Percentiles rank a stretch among this genome's conserved stretches.
These are phyloP conservation scores for Plantago coronopus DNA, from an alignment of 305 asterid genomes.

Conservation along the genomic window DNA sequence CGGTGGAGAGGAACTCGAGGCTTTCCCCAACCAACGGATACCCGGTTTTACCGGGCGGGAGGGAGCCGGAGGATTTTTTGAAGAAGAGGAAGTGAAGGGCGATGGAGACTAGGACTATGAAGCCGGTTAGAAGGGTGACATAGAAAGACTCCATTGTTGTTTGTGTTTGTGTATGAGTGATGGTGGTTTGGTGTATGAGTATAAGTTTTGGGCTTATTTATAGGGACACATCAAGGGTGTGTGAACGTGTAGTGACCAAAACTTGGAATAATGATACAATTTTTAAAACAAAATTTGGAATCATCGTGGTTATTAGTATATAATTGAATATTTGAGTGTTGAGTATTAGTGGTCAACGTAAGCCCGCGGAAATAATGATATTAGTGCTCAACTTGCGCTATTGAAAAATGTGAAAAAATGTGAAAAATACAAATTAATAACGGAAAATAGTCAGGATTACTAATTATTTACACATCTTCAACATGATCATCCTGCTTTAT, in stretches of 20 bases:
- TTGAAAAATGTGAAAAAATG: too few species aligned
- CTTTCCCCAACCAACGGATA: conserved; percentile 61
- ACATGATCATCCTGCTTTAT: too few species aligned
- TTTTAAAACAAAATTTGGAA: background rate
- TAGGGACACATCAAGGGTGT: conserved; percentile 5
- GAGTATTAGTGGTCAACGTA: too few species aligned
- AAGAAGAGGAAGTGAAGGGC: conserved; percentile 47
- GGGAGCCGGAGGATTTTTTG: conserved; percentile 26
- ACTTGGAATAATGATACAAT: background rate
- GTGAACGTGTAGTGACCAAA: background rate
- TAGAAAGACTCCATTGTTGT: conserved; percentile 46
- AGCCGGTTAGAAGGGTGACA: conserved; percentile 38
- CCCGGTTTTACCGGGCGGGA: conserved; percentile 67
- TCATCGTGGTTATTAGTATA: background rate
- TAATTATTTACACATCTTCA: too few species aligned
- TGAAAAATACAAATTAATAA: too few species aligned
- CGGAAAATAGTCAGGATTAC: too few species aligned
- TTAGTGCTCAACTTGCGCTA: too few species aligned
- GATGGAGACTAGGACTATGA: conserved; percentile 35
- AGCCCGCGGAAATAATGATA: too few species aligned
- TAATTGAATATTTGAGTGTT: too few species aligned
- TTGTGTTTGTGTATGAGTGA: background rate
- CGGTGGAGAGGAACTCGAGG: conserved; percentile 41
- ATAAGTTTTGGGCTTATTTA: conserved; percentile 1
- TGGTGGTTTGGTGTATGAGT: background rate